phyloP scores from a whole-genome alignment of 2,329 filamentous ascomycete genomes.

The Pestalotiopsis sp. region DNA sequence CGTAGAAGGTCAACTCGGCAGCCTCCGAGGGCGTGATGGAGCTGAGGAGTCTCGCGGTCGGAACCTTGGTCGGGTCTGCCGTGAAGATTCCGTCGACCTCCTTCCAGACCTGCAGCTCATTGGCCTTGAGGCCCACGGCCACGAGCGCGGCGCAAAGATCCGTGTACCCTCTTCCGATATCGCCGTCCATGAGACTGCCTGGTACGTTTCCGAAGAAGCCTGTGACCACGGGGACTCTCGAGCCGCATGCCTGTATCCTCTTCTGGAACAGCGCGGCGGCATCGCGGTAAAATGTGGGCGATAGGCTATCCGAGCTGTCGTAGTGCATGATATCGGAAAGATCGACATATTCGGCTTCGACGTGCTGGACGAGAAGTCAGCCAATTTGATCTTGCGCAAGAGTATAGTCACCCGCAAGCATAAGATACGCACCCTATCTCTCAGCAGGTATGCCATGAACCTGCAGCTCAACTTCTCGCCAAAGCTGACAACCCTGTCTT shows the following conservation, averaged over 20 bases:
- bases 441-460: conserved; percentile 83
- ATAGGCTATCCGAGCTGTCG: conserved; percentile 59
- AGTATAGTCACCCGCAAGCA: no score
- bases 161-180: conserved; percentile 94
- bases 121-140: conserved; percentile 83
- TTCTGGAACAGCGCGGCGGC: conserved; percentile 63
- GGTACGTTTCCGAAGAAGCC: conserved; percentile 96
- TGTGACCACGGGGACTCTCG: conserved; percentile 77
- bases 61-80: conserved; percentile 81
- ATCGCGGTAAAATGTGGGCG: conserved; percentile 69
- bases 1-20: conserved; percentile 92
- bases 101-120: conserved; percentile 97
- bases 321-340: conserved; percentile 80
- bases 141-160: conserved; percentile 92
- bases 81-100: conserved; percentile 95
- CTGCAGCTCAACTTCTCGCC: conserved; percentile 95
- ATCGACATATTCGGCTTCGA: conserved; percentile 88
- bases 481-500: conserved; percentile 89
- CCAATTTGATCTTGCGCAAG: background rate
- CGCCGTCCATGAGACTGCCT: conserved; percentile 82
- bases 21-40: conserved; percentile 94
- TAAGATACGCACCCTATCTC: conserved; percentile 60
- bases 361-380: conserved; percentile 50
- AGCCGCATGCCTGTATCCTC: conserved; percentile 65
- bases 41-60: conserved; percentile 85